Conservation (phyloP, 2,329 filamentous ascomycete genomes). For the Proliferodiscus dingleyae region DNA sequence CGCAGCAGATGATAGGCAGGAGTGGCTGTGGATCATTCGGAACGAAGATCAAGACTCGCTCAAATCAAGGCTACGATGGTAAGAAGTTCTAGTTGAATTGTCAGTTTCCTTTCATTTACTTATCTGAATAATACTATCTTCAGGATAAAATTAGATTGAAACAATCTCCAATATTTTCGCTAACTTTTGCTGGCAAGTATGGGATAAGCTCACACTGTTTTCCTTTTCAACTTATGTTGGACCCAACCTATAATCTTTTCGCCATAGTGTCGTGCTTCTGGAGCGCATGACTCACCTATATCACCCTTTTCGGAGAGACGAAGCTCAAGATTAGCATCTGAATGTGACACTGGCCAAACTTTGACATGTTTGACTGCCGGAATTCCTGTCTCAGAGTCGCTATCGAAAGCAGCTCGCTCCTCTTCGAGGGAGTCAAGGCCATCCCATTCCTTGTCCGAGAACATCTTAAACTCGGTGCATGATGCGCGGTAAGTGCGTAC, state of each 20-base stretch:
- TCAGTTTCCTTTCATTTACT: too few relatives aligned
- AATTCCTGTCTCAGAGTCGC: too few relatives aligned
- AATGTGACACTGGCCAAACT: too few relatives aligned
- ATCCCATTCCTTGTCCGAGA: not conserved
- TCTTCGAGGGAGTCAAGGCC: not conserved
- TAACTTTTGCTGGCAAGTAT: too few relatives aligned
- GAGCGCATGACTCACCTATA: not conserved
- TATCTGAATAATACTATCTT: too few relatives aligned
- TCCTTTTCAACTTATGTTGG: not conserved
- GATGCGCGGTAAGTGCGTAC: not conserved
- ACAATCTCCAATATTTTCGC: too few relatives aligned
- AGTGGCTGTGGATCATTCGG: not conserved
- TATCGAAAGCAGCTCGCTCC: too few relatives aligned
- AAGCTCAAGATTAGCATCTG: too few relatives aligned
- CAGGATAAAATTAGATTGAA: not conserved
- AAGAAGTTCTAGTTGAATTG: too few relatives aligned
- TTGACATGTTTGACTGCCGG: too few relatives aligned
- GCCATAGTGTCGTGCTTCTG: not conserved
- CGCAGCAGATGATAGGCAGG: not conserved
- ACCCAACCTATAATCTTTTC: not conserved
- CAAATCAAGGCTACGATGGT: not conserved
- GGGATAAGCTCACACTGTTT: too few relatives aligned
- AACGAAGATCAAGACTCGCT: not conserved
- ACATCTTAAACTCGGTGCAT: not conserved
- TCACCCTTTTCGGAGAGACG: too few relatives aligned